phyloP scores from a whole-genome alignment of 2,329 filamentous ascomycete species.

The Colletotrichum melonis region DNA sequence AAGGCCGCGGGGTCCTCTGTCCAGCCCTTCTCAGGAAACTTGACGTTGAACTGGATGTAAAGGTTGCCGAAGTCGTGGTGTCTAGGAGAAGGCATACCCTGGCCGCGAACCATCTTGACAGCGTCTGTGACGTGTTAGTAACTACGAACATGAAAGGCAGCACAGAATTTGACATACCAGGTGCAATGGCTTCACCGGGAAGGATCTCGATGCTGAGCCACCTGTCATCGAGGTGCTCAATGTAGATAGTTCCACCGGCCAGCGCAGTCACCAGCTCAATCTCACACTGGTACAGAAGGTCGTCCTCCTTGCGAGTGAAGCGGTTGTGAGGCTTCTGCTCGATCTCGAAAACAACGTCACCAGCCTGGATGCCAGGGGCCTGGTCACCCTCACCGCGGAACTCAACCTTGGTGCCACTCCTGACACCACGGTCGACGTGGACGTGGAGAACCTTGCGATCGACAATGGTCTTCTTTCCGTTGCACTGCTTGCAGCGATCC shows the following conservation, averaged over 20 bases:
- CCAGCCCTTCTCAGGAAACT: conserved; percentile 89
- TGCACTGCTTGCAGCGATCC: conserved; percentile 96
- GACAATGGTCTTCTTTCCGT: conserved; percentile 96
- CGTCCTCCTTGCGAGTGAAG: conserved; percentile 96
- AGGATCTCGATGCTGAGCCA: conserved; percentile 95
- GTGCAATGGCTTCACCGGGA: conserved; percentile 93
- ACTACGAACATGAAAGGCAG: not conserved
- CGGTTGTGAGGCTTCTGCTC: conserved; percentile 98
- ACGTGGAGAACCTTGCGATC: conserved; percentile 99
- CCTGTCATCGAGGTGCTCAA: conserved; percentile 97
- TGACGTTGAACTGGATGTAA: conserved; percentile 97
- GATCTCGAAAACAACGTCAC: conserved; percentile 98
- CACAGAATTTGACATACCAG: conserved; percentile 71
- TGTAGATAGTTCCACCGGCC: conserved; percentile 88
- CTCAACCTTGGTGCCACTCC: conserved; percentile 94
- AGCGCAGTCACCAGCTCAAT: conserved; percentile 96
- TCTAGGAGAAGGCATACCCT: conserved; percentile 96
- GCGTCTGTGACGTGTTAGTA: conserved; percentile 67
- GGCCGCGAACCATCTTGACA: conserved; percentile 93
- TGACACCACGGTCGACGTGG: conserved; percentile 94
- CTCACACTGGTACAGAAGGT: conserved; percentile 93
- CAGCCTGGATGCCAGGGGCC: conserved; percentile 89
- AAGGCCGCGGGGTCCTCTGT: conserved; percentile 76
- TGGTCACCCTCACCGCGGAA: conserved; percentile 98
- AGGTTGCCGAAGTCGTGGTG: conserved; percentile 97